Evolutionary conservation across 1,139 yeast genomes (phyloP).

Genomic region (Suhomyces coccinellae): DNA sequence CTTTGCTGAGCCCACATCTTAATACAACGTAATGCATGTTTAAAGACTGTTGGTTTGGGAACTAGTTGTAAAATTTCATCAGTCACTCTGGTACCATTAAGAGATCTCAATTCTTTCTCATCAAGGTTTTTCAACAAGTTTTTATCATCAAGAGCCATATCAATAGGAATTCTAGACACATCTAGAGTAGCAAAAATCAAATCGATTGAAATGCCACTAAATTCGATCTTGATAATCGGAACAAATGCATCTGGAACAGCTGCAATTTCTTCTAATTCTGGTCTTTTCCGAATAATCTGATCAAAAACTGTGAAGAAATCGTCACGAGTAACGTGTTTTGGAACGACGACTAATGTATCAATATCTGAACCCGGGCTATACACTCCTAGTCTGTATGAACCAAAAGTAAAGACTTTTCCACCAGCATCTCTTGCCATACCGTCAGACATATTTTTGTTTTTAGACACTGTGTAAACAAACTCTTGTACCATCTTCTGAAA

Average conservation of each 20-base stretch:
- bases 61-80: slow-evolving; percentile 88
- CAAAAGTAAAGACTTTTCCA: slow-evolving; percentile 92
- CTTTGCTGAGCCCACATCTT: slow-evolving; percentile 96
- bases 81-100: slow-evolving; percentile 96
- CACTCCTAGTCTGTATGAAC: slow-evolving; percentile 92
- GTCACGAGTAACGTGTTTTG: slow-evolving; percentile 89
- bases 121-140: slow-evolving; percentile 82
- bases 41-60: slow-evolving; percentile 90
- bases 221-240: slow-evolving; percentile 87
- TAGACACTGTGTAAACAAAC: slow-evolving; percentile 80
- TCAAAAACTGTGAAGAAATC: slow-evolving; percentile 85
- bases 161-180: slow-evolving; percentile 75
- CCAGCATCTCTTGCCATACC: slow-evolving; percentile 98
- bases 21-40: slow-evolving; percentile 87
- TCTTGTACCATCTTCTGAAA: slow-evolving; percentile 74
- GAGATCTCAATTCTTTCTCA: slow-evolving; percentile 82
- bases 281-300: slow-evolving; percentile 60
- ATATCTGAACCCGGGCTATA: slow-evolving; percentile 99
- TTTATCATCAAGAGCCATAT: slow-evolving; percentile 77
- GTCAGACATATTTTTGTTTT: slow-evolving; percentile 85
- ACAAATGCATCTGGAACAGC: slow-evolving; percentile 97
- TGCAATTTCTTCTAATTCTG: slow-evolving; percentile 85
- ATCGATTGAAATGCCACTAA: slow-evolving; percentile 88
- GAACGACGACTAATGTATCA: slow-evolving; percentile 92
- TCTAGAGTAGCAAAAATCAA: slow-evolving; percentile 80